Conservation (phyloP, 2,329 filamentous ascomycete genomes). For the Aureobasidium subglaciale region DNA sequence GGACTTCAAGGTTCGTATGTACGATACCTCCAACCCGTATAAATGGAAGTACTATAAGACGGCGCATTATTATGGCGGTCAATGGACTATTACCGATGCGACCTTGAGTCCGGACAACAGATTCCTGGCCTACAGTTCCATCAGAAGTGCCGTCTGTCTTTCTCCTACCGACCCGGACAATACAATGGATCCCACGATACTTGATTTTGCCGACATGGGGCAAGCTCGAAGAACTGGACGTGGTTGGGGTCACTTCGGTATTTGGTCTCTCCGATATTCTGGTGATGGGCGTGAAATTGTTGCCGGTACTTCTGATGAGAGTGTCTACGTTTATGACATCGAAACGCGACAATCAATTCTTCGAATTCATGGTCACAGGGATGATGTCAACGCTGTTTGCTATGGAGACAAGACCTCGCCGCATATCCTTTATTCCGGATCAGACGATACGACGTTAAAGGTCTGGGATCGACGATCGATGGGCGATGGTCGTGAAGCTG, state of each 20-base stretch:
- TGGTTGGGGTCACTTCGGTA: slow-evolving; percentile 36
- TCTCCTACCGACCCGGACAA: slow-evolving; percentile 82
- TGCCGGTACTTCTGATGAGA: slow-evolving; percentile 71
- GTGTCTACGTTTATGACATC: slow-evolving; percentile 87
- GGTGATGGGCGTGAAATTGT: slow-evolving; percentile 87
- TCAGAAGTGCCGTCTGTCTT: slow-evolving; percentile 74
- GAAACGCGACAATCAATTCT: slow-evolving; percentile 71
- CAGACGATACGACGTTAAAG: slow-evolving; percentile 87
- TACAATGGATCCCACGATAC: slow-evolving; percentile 65
- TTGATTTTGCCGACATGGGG: slow-evolving; percentile 61
- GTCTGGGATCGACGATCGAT: slow-evolving; percentile 85
- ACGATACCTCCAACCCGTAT: slow-evolving; percentile 92
- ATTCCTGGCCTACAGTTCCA: slow-evolving; percentile 86
- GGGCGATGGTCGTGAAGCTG: slow-evolving; percentile 54
- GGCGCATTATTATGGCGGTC: slow-evolving; percentile 84
- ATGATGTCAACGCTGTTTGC: slow-evolving; percentile 95
- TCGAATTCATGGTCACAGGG: slow-evolving; percentile 66
- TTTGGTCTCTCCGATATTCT: slow-evolving; percentile 89
- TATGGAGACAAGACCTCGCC: slow-evolving; percentile 84
- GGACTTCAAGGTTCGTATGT: slow-evolving; percentile 93
- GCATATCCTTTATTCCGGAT: slow-evolving; percentile 92
- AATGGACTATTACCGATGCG: slow-evolving; percentile 95
- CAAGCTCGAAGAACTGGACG: slow-evolving; percentile 23
- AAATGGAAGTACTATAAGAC: slow-evolving; percentile 94
- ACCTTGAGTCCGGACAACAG: slow-evolving; percentile 85